Conservation (phyloP, 306 rosid genomes). For the Gillenia trifoliata region DNA sequence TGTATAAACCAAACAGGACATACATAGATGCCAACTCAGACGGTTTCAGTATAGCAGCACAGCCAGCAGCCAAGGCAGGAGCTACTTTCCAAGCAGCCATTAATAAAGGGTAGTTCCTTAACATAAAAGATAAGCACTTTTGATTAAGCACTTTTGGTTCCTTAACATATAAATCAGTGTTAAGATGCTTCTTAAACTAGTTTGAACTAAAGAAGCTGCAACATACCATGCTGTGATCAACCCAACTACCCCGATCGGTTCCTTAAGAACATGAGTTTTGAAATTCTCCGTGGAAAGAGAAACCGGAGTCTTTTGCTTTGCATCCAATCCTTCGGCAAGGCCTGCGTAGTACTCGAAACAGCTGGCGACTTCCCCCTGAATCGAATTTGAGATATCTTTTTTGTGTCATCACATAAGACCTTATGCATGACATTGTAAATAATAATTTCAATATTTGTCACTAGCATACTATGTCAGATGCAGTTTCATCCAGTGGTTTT, state of each 20-base stretch:
- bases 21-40: conserved; percentile 89
- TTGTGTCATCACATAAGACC: conserved; percentile 18
- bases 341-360: conserved; percentile 90
- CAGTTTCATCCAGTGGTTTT: conserved; percentile 84
- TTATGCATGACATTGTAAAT: not conserved
- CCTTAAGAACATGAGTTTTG: conserved; percentile 58
- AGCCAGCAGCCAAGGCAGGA: conserved; percentile 92
- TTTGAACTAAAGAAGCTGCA: not conserved
- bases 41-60: conserved; percentile 87
- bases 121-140: conserved; percentile 14
- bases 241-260: conserved; percentile 86
- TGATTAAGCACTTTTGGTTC: not conserved
- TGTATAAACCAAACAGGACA: conserved; percentile 22
- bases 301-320: conserved; percentile 64
- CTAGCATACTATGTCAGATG: conserved; percentile 64
- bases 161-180: not conserved
- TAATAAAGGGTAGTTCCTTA: conserved; percentile 82
- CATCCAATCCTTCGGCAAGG: conserved; percentile 83
- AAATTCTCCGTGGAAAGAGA: conserved; percentile 73
- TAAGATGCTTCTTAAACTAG: not conserved
- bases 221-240: conserved; percentile 81
- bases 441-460: not conserved
- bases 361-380: conserved; percentile 89
- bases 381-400: too few species aligned
- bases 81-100: conserved; percentile 97